Percentiles rank a stretch among this genome's conserved stretches.
Conservation (phyloP, 106 monocot species). For the Agapanthus africanus region DNA sequence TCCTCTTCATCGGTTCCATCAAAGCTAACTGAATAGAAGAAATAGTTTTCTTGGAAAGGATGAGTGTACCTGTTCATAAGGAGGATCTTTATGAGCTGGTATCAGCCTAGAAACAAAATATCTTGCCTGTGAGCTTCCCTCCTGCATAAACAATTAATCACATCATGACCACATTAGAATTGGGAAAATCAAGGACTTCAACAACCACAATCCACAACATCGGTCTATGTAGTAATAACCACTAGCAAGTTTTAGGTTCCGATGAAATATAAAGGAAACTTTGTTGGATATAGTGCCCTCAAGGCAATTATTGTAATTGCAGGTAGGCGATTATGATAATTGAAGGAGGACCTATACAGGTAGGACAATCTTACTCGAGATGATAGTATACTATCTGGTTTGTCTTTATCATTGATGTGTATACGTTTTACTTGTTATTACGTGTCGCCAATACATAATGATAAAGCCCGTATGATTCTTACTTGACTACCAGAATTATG, state of each 20-base stretch:
- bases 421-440: too few species aligned
- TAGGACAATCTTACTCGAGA: too few species aligned
- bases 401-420: too few species aligned
- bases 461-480: too few species aligned
- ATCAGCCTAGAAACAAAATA: constrained; percentile 88
- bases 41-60: background rate
- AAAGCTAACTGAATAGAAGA: background rate
- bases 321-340: too few species aligned
- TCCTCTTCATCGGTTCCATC: background rate
- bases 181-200: constrained; percentile 2
- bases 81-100: constrained; percentile 97
- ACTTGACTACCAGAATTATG: too few species aligned
- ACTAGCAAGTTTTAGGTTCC: background rate
- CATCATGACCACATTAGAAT: background rate
- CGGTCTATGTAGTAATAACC: background rate
- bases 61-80: constrained; percentile 83
- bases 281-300: too few species aligned
- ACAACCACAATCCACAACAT: too few species aligned
- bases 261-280: background rate
- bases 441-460: too few species aligned
- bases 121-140: constrained; percentile 94
- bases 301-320: too few species aligned
- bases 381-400: too few species aligned
- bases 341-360: too few species aligned
- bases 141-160: constrained; percentile 34